Conservation (phyloP, 345 rosid species). For the Eutrema japonicum region DNA sequence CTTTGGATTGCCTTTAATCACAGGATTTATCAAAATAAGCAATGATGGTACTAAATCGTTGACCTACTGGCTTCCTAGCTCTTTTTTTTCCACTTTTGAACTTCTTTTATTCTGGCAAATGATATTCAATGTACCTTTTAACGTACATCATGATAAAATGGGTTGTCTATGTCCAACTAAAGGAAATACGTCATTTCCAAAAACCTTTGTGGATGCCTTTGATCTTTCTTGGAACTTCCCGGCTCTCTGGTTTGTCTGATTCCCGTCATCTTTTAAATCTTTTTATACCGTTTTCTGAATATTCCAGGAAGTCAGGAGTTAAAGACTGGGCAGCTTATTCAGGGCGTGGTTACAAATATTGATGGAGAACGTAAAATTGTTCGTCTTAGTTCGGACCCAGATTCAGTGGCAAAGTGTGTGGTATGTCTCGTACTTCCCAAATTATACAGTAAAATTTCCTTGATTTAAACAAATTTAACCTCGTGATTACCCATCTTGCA, state of each 20-base stretch:
- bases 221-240: slow-evolving; percentile 24
- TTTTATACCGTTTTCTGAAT: slow-evolving; percentile 14
- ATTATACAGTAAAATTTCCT: neutral
- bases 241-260: slow-evolving; percentile 21
- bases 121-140: slow-evolving; percentile 14
- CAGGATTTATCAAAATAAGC: slow-evolving; percentile 72
- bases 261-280: slow-evolving; percentile 1
- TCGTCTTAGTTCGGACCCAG: slow-evolving; percentile 68
- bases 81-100: slow-evolving; percentile 13
- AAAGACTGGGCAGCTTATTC: slow-evolving; percentile 71
- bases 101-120: neutral
- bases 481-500: slow-evolving; percentile 45
- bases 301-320: slow-evolving; percentile 49
- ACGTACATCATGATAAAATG: slow-evolving; percentile 15
- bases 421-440: slow-evolving; percentile 50
- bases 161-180: slow-evolving; percentile 6
- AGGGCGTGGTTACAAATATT: slow-evolving; percentile 73
- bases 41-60: slow-evolving; percentile 51
- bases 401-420: slow-evolving; percentile 70
- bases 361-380: slow-evolving; percentile 81
- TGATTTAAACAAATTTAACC: slow-evolving; percentile 19
- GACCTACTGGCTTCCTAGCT: slow-evolving; percentile 18
- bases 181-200: slow-evolving; percentile 12
- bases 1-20: slow-evolving; percentile 78
- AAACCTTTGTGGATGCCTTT: slow-evolving; percentile 19